Percentiles rank a stretch among this genome's conserved stretches.
Conservation (phyloP, 2,329 filamentous ascomycete genomes). For the Fusarium nelsonii region DNA sequence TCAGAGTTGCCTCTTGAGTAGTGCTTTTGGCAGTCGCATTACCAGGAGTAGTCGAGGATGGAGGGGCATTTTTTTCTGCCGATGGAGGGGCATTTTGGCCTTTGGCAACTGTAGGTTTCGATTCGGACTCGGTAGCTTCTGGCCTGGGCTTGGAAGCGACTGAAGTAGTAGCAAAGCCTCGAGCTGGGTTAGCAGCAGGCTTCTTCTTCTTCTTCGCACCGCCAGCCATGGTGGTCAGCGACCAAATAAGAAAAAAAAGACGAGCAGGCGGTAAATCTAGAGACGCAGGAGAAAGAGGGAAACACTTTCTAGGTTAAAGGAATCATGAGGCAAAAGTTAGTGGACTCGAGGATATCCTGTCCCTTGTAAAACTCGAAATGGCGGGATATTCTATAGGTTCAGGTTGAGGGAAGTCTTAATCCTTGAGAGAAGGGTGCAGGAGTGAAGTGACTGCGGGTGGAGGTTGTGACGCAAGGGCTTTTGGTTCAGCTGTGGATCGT, state of each 20-base stretch:
- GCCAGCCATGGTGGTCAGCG: slow-evolving; percentile 69
- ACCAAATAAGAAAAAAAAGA: neutral
- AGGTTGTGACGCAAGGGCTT: slow-evolving; percentile 42
- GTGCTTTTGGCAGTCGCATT: slow-evolving; percentile 37
- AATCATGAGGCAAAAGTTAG: slow-evolving; percentile 14
- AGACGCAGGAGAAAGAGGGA: neutral
- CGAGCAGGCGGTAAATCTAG: slow-evolving; percentile 4
- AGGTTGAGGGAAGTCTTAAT: slow-evolving; percentile 8
- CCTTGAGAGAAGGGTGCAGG: slow-evolving; percentile 20
- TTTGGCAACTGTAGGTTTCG: slow-evolving; percentile 42
- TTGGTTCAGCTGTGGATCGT: slow-evolving; percentile 36
- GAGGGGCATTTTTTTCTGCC: slow-evolving; percentile 48
- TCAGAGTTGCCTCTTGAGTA: slow-evolving; percentile 65
- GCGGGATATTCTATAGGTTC: slow-evolving; percentile 6
- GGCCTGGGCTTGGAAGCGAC: slow-evolving; percentile 83
- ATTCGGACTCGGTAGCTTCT: slow-evolving; percentile 63
- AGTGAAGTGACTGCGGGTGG: slow-evolving; percentile 31
- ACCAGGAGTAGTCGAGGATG: slow-evolving; percentile 45
- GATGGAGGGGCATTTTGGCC: slow-evolving; percentile 51
- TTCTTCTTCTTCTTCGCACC: slow-evolving; percentile 90
- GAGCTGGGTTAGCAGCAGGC: slow-evolving; percentile 83
- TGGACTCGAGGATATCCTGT: neutral
- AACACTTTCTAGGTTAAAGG: neutral
- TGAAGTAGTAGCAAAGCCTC: slow-evolving; percentile 94
- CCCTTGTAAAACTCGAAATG: neutral